Evolutionary conservation across 805 yeast species (phyloP), one percentile per base, ranked within the genome.

Genomic region (Metschnikowia peoriensis): DNA sequence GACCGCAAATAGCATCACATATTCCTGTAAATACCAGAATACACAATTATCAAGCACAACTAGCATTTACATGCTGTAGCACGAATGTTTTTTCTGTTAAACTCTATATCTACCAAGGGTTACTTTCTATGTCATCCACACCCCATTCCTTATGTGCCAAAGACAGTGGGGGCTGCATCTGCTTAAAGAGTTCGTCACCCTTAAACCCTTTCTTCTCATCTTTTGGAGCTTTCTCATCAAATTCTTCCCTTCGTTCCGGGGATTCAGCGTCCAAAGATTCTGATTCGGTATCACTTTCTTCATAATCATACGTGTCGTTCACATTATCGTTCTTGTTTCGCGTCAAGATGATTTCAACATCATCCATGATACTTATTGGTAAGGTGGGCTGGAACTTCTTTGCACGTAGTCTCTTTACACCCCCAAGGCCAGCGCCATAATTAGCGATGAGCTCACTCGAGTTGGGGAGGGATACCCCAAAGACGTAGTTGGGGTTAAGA

Each of bases 401-500:
- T 16, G 87, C 80, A 47, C 84, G 78, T 17, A 73, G 71, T 40
- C 74, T 74, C 49, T 81, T 77, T 1, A 81, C 67, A 1, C 89
- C 88, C 4, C 88, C 86, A 15, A 84, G 63, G 8, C 92, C 91
- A 1, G 89, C 81, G 1, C 97, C 96, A 75, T 89, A 93, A 41
- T 79, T 78, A 51, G 80, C 82, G 28, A 89, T 77, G 66, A 90
- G 70, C 66, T 93, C 97, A 1, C 81, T 71, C 9, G 82, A 62
- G n/a, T 85, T 83, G 1, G 97, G 97, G 29, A 90, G 69, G 1
- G 82, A 79, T 32, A 88, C 78, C 1, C 83, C 82, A 50, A 79
- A 79, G 4, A 81, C 77, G 49, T 70, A 69, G 40, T 76, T 78
- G 16, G 82, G 76, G 58, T 85, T 86, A 49, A 84, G 70, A 48